Conservation (phyloP, 371 early-diverging fungal species). For the Cladochytrium tenue region DNA sequence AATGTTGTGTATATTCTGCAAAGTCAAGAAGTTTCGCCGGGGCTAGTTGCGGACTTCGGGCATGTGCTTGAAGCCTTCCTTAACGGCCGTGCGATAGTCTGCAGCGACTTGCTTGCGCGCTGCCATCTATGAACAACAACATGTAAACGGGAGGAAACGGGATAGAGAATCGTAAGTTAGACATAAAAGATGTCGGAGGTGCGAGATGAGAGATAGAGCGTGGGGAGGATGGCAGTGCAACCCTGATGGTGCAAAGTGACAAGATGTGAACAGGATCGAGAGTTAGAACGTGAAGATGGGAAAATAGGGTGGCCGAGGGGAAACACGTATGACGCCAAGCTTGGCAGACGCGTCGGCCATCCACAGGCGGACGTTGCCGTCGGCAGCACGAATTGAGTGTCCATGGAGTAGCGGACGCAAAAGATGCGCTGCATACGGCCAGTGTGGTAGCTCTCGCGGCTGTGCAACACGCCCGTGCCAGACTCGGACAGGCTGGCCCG, state of each 20-base stretch:
- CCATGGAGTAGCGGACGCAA: conserved; percentile 91
- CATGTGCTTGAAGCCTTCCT: conserved; percentile 91
- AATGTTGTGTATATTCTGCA: too few relatives aligned
- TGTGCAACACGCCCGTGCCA: too few relatives aligned
- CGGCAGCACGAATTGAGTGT: conserved; percentile 95
- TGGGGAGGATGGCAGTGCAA: too few relatives aligned
- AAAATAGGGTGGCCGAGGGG: too few relatives aligned
- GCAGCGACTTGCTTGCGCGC: conserved; percentile 81
- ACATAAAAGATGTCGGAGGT: too few relatives aligned
- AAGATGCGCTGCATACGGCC: conserved; percentile 97
- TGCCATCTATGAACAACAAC: conserved; percentile 30
- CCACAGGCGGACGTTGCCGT: conserved; percentile 98
- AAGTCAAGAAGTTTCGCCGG: too few relatives aligned
- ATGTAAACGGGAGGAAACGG: conserved; percentile 1
- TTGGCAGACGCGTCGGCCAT: conserved; percentile 90
- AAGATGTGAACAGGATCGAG: too few relatives aligned
- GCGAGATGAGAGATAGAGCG: too few relatives aligned
- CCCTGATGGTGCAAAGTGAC: too few relatives aligned
- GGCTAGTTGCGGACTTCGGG: too few relatives aligned
- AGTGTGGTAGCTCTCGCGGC: conserved; percentile 96
- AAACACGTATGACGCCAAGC: conserved; percentile 66
- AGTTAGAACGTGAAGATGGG: conserved; percentile 1
- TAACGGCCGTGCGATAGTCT: conserved; percentile 84
- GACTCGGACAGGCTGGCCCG: too few relatives aligned
- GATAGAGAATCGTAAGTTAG: too few relatives aligned